Evolutionary conservation across 331 rosid species (phyloP), one percentile per base, ranked within the genome.

Genomic region (Rhamnella rubrinervis): DNA sequence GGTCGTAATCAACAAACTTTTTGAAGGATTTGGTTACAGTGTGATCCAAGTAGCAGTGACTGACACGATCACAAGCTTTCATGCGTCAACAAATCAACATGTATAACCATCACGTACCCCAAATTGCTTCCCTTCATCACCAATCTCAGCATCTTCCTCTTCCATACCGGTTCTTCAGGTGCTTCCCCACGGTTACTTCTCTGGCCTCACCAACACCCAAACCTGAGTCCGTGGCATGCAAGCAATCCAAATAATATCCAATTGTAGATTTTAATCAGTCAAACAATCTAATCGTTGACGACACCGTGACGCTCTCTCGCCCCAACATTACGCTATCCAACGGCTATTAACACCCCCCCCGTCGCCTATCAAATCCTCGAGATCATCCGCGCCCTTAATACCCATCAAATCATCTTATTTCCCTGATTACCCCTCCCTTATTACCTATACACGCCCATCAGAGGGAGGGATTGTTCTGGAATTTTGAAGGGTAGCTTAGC

Each of bases 281-380:
- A 68, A 81, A 83, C 89, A 59, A 76, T 86, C 92, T 77, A 81
- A 82, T 88, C 88, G 5, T 80, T 79, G 87, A 86, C 95, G 85
- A 72, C 63, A 85, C 77, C 72, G 64, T 84, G 95, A 90, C 89
- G 83, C 73, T 53, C 39, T 47, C 31, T 11, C 59, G 15, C 47
- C 44, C 28, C 18, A 15, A 51, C 44, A 62, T 71, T 57, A 18
- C 46, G 55, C 38, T 66, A 79, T 74, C 85, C 75, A 73, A 82
- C 79, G 83, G 79, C 75, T 64, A 46, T 2, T 3, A 67, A 6
- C 16, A 58, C 58, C 6, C 31, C 6, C 31, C 1, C 9, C 35
- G 49, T 53, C 44, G 49, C 59, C 44, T 51, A 16, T 52, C 56
- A 63, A 25, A 53, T 55, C 71, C 72, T 74, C 65, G 69, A 76